Evolutionary conservation across 768 basidiomycete species (phyloP).

Genomic region (Trichaptum fuscoviolaceum): DNA sequence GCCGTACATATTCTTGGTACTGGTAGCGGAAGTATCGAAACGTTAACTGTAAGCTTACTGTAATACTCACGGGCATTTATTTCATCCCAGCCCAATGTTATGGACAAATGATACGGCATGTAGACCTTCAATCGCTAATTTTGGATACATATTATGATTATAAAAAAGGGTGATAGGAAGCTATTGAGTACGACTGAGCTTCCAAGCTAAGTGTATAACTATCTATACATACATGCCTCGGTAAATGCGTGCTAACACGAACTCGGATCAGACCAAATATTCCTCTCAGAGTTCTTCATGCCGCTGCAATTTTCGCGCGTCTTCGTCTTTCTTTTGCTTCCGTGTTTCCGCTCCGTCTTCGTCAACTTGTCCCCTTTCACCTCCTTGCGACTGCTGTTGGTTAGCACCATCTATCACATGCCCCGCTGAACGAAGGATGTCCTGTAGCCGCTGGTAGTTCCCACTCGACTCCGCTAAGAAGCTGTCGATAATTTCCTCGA

Average conservation of each 20-base stretch:
- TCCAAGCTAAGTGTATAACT: background rate
- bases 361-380: constrained; percentile 11
- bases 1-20: background rate
- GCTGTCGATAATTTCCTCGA: constrained; percentile 21
- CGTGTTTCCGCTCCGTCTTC: constrained; percentile 6
- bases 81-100: background rate
- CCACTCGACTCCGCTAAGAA: constrained; percentile 30
- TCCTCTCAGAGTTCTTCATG: constrained; percentile 1
- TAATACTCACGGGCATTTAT: constrained; percentile 1
- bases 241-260: background rate
- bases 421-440: constrained; percentile 49
- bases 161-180: background rate
- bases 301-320: constrained; percentile 6
- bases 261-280: background rate
- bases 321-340: constrained; percentile 8
- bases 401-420: constrained; percentile 40
- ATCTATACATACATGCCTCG: background rate
- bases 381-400: constrained; percentile 14
- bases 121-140: background rate
- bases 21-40: background rate
- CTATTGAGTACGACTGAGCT: background rate
- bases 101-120: background rate
- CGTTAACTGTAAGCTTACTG: background rate
- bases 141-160: constrained; percentile 1
- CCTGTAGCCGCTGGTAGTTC: constrained; percentile 40